These are phyloP conservation scores for Inonotus obliquus DNA, from an alignment of 1,284 basidiomycete genomes.

Conservation along the genomic window DNA sequence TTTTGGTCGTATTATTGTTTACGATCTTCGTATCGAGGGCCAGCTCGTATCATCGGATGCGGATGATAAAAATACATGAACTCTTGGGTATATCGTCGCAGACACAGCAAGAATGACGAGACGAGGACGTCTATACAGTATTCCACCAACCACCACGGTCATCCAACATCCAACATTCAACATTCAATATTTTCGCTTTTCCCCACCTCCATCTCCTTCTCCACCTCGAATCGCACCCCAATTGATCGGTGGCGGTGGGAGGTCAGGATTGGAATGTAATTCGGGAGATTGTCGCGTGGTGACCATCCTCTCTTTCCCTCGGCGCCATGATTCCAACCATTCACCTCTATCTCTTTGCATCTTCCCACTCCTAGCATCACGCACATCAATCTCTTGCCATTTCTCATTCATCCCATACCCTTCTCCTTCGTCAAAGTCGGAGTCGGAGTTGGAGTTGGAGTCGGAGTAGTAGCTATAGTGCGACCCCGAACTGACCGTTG, in stretches of 20 bases:
- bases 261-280: slow-evolving; percentile 1
- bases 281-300: not conserved
- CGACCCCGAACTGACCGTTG: not conserved
- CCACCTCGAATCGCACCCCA: too few relatives aligned
- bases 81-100: not conserved
- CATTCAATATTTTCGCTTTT: not conserved
- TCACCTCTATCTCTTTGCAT: slow-evolving; percentile 8
- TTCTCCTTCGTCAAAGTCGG: not conserved
- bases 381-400: slow-evolving; percentile 10
- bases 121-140: not conserved
- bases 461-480: slow-evolving; percentile 3
- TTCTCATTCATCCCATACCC: not conserved
- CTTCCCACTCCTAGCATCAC: slow-evolving; percentile 5
- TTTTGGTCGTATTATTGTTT: slow-evolving; percentile 70
- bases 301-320: slow-evolving; percentile 7
- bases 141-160: not conserved
- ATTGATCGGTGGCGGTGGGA: slow-evolving; percentile 8
- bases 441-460: too few relatives aligned
- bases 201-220: too few relatives aligned
- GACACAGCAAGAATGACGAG: not conserved
- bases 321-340: slow-evolving; percentile 15
- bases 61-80: not conserved
- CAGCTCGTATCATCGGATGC: not conserved
- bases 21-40: slow-evolving; percentile 57
- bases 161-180: not conserved